A percentile compares a stretch with the other conserved stretches of the same genome.
Evolutionary conservation across 352 stramenopile genomes (phyloP).

Genomic region (Pythium phragmiticola): DNA sequence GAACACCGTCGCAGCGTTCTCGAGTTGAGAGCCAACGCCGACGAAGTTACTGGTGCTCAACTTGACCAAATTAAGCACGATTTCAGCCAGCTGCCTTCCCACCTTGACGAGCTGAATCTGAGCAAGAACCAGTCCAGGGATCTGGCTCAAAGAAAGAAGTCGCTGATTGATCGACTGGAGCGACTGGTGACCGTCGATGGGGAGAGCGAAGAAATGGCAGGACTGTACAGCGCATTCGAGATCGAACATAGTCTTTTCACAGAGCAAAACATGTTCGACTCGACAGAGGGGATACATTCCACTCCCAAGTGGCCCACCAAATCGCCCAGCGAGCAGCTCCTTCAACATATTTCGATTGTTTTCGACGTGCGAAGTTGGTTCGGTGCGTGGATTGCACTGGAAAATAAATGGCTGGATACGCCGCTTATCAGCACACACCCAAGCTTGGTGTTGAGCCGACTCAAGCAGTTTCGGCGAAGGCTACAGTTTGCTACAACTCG

Average conservation of each 20-base stretch:
- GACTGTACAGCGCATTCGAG: constrained; percentile 46
- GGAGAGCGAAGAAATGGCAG: constrained; percentile 42
- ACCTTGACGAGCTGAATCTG: constrained; percentile 21
- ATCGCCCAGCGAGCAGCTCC: constrained; percentile 39
- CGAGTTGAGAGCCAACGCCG: constrained; percentile 45
- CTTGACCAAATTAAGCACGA: constrained; percentile 36
- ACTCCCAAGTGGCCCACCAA: constrained; percentile 15
- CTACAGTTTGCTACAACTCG: constrained; percentile 38
- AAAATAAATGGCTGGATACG: constrained; percentile 44
- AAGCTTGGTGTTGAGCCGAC: constrained; percentile 46
- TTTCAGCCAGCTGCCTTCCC: constrained; percentile 39
- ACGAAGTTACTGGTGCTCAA: constrained; percentile 40
- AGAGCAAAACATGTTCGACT: constrained; percentile 8
- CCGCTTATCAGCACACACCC: constrained; percentile 44
- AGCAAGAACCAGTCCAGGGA: constrained; percentile 17
- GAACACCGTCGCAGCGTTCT: constrained; percentile 62
- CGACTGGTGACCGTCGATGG: constrained; percentile 47
- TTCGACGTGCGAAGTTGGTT: constrained; percentile 65
- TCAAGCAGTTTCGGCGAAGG: constrained; percentile 59
- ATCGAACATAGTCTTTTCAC: constrained; percentile 36
- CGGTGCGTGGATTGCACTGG: constrained; percentile 42
- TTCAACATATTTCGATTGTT: constrained; percentile 51
- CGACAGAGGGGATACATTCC: background rate
- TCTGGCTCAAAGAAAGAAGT: constrained; percentile 22
- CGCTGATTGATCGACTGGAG: constrained; percentile 46